These are phyloP conservation scores for Cladophialophora immunda DNA, from an alignment of 2,329 filamentous ascomycete genomes.

Conservation along the genomic window DNA sequence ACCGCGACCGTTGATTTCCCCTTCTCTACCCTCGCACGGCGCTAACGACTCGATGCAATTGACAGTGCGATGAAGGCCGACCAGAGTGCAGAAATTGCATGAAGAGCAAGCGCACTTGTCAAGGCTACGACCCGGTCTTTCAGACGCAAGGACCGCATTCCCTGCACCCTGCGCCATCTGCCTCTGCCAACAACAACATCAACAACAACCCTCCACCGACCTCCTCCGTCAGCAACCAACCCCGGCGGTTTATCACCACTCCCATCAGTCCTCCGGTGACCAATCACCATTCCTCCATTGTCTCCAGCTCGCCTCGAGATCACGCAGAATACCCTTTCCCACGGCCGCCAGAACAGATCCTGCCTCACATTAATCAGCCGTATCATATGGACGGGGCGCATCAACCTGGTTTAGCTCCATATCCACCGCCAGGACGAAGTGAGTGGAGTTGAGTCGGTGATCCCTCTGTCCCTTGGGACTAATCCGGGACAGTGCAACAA, in stretches of 20 bases:
- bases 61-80: slow-evolving; percentile 93
- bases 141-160: slow-evolving; percentile 67
- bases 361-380: slow-evolving; percentile 39
- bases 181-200: slow-evolving; percentile 19
- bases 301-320: slow-evolving; percentile 37
- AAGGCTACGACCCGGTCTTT: slow-evolving; percentile 74
- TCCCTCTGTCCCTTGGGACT: slow-evolving; percentile 16
- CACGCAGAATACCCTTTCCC: slow-evolving; percentile 37
- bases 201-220: slow-evolving; percentile 47
- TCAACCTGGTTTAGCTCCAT: slow-evolving; percentile 32
- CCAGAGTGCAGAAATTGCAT: slow-evolving; percentile 80
- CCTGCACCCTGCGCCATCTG: slow-evolving; percentile 64
- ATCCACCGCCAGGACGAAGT: slow-evolving; percentile 36
- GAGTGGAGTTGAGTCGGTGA: slow-evolving; percentile 18
- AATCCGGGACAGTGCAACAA: slow-evolving; percentile 33
- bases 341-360: slow-evolving; percentile 36
- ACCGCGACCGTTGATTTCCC: not conserved
- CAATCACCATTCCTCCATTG: slow-evolving; percentile 30
- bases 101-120: slow-evolving; percentile 73
- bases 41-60: slow-evolving; percentile 28
- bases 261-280: slow-evolving; percentile 34
- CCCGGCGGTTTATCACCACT: slow-evolving; percentile 24
- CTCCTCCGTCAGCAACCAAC: slow-evolving; percentile 23
- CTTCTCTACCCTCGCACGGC: slow-evolving; percentile 17
- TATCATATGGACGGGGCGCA: slow-evolving; percentile 38